Percentiles rank a stretch among this genome's conserved stretches.
phyloP scores from a whole-genome alignment of 192 early-diverging fungal genomes.

The Haplosporangium gracile region DNA sequence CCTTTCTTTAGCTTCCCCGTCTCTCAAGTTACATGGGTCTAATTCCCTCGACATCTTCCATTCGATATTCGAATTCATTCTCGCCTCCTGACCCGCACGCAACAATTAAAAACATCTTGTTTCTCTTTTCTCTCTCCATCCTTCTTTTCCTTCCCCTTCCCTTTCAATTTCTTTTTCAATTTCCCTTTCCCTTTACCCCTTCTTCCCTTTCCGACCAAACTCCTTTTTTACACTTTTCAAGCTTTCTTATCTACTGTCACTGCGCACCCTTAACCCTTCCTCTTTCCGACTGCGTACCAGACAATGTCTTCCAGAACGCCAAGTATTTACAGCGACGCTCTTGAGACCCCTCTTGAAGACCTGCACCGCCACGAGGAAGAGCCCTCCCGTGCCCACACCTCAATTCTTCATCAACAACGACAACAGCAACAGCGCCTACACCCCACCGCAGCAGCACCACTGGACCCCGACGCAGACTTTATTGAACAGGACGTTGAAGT shows the following conservation, averaged over 20 bases:
- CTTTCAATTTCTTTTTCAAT: not conserved
- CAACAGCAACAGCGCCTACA: not conserved
- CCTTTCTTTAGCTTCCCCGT: too few relatives aligned
- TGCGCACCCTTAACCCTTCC: not conserved
- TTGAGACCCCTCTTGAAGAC: slow-evolving; percentile 26
- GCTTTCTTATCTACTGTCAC: not conserved
- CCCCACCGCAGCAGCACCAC: not conserved
- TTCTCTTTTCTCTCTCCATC: not conserved
- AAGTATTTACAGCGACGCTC: slow-evolving; percentile 48
- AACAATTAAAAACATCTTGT: not conserved
- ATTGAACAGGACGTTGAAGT: slow-evolving; percentile 5
- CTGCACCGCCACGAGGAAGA: not conserved
- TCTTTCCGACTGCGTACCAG: not conserved
- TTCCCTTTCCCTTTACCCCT: not conserved
- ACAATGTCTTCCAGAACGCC: slow-evolving; percentile 28
- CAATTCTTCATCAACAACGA: not conserved
- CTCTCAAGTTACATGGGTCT: too few relatives aligned
- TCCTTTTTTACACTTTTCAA: not conserved
- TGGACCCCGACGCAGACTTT: not conserved
- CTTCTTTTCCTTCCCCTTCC: not conserved
- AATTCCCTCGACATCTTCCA: not conserved
- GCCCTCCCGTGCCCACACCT: not conserved
- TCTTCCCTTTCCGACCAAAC: too few relatives aligned
- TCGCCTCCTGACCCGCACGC: not conserved
- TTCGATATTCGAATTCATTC: not conserved